Percentiles rank a stretch among this genome's conserved stretches.
Conservation (phyloP, 805 yeast species). For the Candida krabiensis region DNA sequence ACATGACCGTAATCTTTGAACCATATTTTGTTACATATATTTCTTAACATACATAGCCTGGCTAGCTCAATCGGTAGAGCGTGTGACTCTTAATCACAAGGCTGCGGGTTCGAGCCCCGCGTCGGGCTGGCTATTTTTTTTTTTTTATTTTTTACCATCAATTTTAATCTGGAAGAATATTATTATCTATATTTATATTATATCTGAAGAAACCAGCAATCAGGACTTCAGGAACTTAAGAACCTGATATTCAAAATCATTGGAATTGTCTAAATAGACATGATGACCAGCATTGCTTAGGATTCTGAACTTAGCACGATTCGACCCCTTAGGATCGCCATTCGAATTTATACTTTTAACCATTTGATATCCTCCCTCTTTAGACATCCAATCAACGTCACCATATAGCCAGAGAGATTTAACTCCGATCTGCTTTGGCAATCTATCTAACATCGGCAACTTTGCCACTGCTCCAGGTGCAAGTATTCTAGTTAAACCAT, state of each 20-base stretch:
- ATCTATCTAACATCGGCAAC: slow-evolving; percentile 56
- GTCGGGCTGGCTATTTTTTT: slow-evolving; percentile 18
- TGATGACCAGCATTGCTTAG: slow-evolving; percentile 54
- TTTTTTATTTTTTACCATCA: too few relatives aligned
- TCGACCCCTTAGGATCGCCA: slow-evolving; percentile 8
- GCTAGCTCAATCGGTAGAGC: slow-evolving; percentile 30
- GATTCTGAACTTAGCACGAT: slow-evolving; percentile 35
- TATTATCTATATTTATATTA: neutral
- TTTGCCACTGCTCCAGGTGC: slow-evolving; percentile 60
- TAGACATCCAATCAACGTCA: slow-evolving; percentile 72
- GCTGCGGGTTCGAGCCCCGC: slow-evolving; percentile 29
- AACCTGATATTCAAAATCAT: slow-evolving; percentile 29
- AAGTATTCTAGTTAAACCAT: slow-evolving; percentile 57
- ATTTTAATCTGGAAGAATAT: neutral
- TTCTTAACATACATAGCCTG: slow-evolving; percentile 19
- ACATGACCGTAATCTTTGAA: too few relatives aligned
- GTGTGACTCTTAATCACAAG: slow-evolving; percentile 30
- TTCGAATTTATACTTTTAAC: slow-evolving; percentile 34
- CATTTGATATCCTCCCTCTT: slow-evolving; percentile 52
- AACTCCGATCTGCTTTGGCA: slow-evolving; percentile 38
- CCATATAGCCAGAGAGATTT: slow-evolving; percentile 66
- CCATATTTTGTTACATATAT: too few relatives aligned
- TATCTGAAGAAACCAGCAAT: too few relatives aligned
- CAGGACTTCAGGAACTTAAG: slow-evolving; percentile 22
- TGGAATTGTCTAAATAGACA: slow-evolving; percentile 51